Percentiles rank a stretch among this genome's conserved stretches.
These are phyloP conservation scores for Melaleuca quinquenervia DNA, from an alignment of 345 rosid genomes.

Conservation along the genomic window DNA sequence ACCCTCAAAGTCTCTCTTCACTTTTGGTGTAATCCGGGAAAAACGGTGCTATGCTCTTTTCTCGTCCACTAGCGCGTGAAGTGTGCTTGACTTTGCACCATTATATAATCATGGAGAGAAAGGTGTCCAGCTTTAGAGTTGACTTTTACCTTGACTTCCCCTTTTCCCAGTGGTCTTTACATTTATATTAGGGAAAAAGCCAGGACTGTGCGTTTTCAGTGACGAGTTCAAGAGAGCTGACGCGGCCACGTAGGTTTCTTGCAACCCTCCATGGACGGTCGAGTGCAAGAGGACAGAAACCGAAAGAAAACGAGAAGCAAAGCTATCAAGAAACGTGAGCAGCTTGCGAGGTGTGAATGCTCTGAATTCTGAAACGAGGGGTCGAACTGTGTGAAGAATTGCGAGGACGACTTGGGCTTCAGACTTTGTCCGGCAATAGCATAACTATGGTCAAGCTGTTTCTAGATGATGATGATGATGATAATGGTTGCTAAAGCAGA, in stretches of 20 bases:
- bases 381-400: background rate
- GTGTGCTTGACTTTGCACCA: background rate
- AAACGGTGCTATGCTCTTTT: background rate
- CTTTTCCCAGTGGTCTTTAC: background rate
- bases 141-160: background rate
- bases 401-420: background rate
- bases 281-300: background rate
- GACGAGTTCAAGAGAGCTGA: background rate
- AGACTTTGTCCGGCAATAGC: background rate
- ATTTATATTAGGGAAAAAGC: background rate
- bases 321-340: background rate
- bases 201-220: background rate
- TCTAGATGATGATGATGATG: background rate
- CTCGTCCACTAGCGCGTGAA: background rate
- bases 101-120: background rate
- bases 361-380: background rate
- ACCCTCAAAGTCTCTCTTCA: background rate
- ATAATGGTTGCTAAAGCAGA: background rate
- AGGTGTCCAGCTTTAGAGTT: background rate
- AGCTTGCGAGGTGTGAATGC: background rate
- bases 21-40: background rate
- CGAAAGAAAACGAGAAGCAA: background rate
- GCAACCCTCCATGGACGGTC: background rate
- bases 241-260: background rate
- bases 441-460: background rate